Evolutionary conservation across 2,329 filamentous ascomycete species (phyloP).

Genomic region (Sclerotinia glacialis): DNA sequence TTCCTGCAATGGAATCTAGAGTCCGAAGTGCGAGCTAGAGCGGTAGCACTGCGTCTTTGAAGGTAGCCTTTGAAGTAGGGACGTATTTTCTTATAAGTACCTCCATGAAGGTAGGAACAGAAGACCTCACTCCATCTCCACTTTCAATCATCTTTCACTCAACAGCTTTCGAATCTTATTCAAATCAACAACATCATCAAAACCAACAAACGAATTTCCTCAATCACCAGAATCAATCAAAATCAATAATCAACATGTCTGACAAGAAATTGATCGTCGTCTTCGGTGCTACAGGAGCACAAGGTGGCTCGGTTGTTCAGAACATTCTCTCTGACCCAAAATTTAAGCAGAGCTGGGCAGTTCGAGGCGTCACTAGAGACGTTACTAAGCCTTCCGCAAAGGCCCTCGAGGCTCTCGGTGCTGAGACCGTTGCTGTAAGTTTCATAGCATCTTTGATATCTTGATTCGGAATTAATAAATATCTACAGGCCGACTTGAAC

Average conservation of each 20-base stretch:
- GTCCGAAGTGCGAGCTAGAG: not conserved
- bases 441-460: not conserved
- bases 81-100: not conserved
- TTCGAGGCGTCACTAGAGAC: conserved; percentile 50
- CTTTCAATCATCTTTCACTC: not conserved
- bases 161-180: not conserved
- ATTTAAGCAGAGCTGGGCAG: conserved; percentile 43
- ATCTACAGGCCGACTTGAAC: conserved; percentile 43
- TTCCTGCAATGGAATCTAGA: not conserved
- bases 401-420: conserved; percentile 44
- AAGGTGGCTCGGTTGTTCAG: conserved; percentile 53
- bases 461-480: not conserved
- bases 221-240: not conserved
- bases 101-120: not conserved
- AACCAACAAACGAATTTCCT: not conserved
- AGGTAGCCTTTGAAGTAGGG: not conserved
- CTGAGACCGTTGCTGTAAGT: conserved; percentile 45
- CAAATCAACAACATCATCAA: not conserved
- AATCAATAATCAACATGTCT: conserved; percentile 28
- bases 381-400: conserved; percentile 43
- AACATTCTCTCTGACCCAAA: conserved; percentile 48
- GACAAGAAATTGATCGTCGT: conserved; percentile 45
- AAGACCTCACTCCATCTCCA: not conserved
- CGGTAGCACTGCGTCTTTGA: not conserved
- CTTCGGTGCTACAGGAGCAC: conserved; percentile 50